Conservation (phyloP, 306 rosid species). For the Myrica gale region DNA sequence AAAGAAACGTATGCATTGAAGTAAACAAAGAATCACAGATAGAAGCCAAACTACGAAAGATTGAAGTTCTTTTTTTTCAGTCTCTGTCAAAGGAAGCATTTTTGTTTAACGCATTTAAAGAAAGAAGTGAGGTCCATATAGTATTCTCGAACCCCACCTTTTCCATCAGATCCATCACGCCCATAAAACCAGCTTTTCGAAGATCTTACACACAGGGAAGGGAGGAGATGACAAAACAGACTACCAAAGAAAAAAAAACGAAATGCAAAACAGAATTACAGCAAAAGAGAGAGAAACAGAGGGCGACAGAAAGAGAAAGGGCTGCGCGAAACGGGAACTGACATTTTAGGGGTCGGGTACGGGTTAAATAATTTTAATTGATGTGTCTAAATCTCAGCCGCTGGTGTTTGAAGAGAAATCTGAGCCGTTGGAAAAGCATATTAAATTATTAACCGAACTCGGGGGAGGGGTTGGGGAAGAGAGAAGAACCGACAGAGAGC, state of each 20-base stretch:
- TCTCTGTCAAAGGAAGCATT: neutral
- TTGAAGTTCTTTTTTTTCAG: neutral
- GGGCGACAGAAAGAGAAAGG: neutral
- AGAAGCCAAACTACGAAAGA: neutral
- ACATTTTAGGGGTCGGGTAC: neutral
- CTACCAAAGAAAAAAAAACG: neutral
- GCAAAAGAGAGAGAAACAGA: neutral
- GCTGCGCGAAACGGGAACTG: neutral
- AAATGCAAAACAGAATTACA: neutral
- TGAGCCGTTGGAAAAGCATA: too few species aligned
- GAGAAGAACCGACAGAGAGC: conserved; percentile 33
- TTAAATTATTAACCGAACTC: too few species aligned
- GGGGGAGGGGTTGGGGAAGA: neutral
- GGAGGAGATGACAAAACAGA: neutral
- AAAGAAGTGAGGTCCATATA: neutral
- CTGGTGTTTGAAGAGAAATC: too few species aligned
- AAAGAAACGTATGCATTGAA: neutral
- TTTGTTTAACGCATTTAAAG: neutral
- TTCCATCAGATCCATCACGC: conserved; percentile 41
- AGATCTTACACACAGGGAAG: neutral
- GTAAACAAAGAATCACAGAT: conserved; percentile 4
- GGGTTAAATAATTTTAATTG: too few species aligned
- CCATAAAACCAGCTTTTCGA: conserved; percentile 18
- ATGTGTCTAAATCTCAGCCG: too few species aligned
- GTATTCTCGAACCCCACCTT: conserved; percentile 27